Conservation (phyloP, 1,284 basidiomycete species). For the Phenoliferia sp. region DNA sequence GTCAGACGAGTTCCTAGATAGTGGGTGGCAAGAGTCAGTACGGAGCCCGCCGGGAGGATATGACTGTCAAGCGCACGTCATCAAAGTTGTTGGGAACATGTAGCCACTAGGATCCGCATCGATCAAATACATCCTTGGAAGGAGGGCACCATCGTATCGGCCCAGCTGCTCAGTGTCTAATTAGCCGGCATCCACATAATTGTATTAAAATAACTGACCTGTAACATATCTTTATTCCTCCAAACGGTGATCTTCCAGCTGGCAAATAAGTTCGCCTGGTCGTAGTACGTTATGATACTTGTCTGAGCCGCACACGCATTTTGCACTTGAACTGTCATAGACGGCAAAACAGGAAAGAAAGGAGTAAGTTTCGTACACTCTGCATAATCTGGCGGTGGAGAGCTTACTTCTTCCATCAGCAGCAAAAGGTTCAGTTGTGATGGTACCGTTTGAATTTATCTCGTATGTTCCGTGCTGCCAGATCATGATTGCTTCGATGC, state of each 20-base stretch:
- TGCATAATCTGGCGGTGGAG: background rate
- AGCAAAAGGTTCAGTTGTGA: constrained; percentile 20
- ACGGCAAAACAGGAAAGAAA: background rate
- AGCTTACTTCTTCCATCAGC: constrained; percentile 14
- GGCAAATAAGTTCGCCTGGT: constrained; percentile 6
- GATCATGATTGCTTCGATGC: constrained; percentile 7
- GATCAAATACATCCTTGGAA: constrained; percentile 25
- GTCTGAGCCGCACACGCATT: constrained; percentile 14
- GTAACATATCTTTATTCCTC: constrained; percentile 18
- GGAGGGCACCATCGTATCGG: constrained; percentile 14
- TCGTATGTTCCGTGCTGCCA: constrained; percentile 27
- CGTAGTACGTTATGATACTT: constrained; percentile 17
- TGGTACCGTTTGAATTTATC: constrained; percentile 8
- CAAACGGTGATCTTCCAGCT: constrained; percentile 11
- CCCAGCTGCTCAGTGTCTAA: background rate
- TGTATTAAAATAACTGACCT: constrained; percentile 1
- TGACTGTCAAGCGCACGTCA: constrained; percentile 16
- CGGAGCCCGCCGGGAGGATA: no score
- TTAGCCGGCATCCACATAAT: background rate
- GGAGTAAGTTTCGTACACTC: background rate
- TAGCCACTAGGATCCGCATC: background rate
- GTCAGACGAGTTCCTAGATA: constrained; percentile 11
- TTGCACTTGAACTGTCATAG: constrained; percentile 13
- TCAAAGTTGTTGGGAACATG: constrained; percentile 7
- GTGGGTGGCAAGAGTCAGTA: background rate